Evolutionary conservation across 225 moss, liverwort and hornwort genomes (phyloP), one percentile per base, ranked within the genome.

Genomic region (Polytrichum formosum): DNA sequence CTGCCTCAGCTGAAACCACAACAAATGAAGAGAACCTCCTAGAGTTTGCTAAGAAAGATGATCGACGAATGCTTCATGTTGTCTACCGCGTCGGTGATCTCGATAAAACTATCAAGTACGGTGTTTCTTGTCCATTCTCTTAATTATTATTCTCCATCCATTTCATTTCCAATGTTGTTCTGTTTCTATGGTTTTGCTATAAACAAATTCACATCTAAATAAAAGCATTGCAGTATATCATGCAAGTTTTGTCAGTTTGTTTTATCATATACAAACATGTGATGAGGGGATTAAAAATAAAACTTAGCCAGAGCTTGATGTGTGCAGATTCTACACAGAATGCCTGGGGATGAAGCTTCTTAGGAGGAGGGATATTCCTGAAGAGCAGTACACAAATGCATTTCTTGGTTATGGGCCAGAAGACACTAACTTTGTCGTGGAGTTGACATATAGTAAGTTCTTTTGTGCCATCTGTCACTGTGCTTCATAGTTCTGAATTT

Each of bases 1-100:
- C 88, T 54, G 75, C 84, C 25, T 71, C 78, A 71, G 70, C 86
- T 55, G 79, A 77, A 37, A 78, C 84, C 1, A 68, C 91, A 8
- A 82, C 75, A 55, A 78, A 77, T 5, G 77, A 75, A 5, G 88
- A 91, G 18, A 79, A 71, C 53, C 53, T 90, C 26, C 76, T 85
- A 66, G 85, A 90, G 65, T 98, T 91, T 29, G 82, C 79, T 62
- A 92, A 98, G 87, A 91, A 81, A 30, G 98, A 98, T 71, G 87
- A 85, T 26, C 91, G 98, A 7, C 92, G 98, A 61, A 65, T 98
- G 74, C 88, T 98, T 27, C 98, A 98, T 62, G 98, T 92, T 28
- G 98, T 98, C 53, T 94, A 98, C 70, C 90, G 98, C 27, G 98
- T 98, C 30, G 98, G 98, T 27, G 92, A 98, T 74, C 77, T 98